phyloP scores from a whole-genome alignment of 208 protist species.

The Acanthamoeba lenticulata region DNA sequence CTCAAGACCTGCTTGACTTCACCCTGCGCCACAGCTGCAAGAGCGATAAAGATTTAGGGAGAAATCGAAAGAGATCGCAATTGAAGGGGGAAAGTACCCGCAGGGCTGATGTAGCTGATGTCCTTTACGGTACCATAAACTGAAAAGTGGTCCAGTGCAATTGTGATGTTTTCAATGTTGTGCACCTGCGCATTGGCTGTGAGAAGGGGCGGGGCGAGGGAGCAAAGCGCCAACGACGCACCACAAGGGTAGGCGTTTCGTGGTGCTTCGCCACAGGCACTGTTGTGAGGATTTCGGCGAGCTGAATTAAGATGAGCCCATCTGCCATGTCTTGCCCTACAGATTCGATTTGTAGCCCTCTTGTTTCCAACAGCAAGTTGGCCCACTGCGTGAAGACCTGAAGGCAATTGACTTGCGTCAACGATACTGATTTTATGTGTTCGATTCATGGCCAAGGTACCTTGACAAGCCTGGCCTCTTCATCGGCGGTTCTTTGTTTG shows the following conservation, averaged over 20 bases:
- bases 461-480: not conserved
- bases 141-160: not conserved
- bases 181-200: not conserved
- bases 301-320: slow-evolving; percentile 54
- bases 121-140: not conserved
- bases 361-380: slow-evolving; percentile 18
- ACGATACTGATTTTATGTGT: not conserved
- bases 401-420: not conserved
- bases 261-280: not conserved
- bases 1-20: not conserved
- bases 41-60: not conserved
- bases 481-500: not conserved
- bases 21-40: not conserved
- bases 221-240: not conserved
- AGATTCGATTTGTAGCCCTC: not conserved
- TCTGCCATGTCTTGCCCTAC: not conserved
- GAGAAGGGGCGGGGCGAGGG: not conserved
- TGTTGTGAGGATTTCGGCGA: slow-evolving; percentile 27
- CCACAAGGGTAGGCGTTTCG: not conserved
- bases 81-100: not conserved
- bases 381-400: slow-evolving; percentile 38
- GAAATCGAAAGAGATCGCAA: not conserved
- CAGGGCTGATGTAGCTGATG: not conserved
- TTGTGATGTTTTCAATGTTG: slow-evolving; percentile 10
- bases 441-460: not conserved